Evolutionary conservation across 2,329 filamentous ascomycete genomes (phyloP).

Genomic region (Diplodia corticola): DNA sequence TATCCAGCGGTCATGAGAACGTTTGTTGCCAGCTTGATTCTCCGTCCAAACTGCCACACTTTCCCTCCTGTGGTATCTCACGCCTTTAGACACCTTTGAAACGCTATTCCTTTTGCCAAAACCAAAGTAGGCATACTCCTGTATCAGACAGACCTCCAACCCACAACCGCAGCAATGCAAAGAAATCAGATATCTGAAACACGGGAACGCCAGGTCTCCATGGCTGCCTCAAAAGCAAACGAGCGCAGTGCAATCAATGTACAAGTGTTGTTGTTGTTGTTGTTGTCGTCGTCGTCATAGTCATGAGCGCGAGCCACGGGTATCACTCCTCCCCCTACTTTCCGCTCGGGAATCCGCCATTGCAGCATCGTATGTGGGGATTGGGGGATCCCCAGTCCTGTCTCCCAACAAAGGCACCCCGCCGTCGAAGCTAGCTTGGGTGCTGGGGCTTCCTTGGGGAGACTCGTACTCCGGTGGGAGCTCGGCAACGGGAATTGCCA

Average conservation of each 20-base stretch:
- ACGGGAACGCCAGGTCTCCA: conserved; percentile 14
- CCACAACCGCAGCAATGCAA: conserved; percentile 4
- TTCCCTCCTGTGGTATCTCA: conserved; percentile 16
- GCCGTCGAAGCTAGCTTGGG: conserved; percentile 44
- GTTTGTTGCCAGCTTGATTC: neutral
- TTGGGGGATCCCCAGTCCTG: conserved; percentile 58
- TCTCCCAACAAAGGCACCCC: conserved; percentile 48
- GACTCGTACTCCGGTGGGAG: conserved; percentile 54
- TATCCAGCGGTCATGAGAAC: conserved; percentile 22
- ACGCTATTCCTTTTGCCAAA: conserved; percentile 1
- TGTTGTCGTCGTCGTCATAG: neutral
- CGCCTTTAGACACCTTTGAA: conserved; percentile 10
- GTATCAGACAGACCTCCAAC: neutral
- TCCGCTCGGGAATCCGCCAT: conserved; percentile 80
- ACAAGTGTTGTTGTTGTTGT: neutral
- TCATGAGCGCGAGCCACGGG: conserved; percentile 47
- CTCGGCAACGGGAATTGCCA: conserved; percentile 30
- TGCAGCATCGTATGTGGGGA: conserved; percentile 81
- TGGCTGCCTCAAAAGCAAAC: conserved; percentile 4
- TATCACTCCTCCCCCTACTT: conserved; percentile 71
- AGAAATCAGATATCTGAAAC: conserved; percentile 4
- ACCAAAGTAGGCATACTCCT: conserved; percentile 1
- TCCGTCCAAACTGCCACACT: conserved; percentile 2
- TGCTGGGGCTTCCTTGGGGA: conserved; percentile 42
- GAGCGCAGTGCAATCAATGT: conserved; percentile 17